Evolutionary conservation across 2,329 filamentous ascomycete species (phyloP), one percentile per base, ranked within the genome.

Genomic region (Fusarium tuaranense): DNA sequence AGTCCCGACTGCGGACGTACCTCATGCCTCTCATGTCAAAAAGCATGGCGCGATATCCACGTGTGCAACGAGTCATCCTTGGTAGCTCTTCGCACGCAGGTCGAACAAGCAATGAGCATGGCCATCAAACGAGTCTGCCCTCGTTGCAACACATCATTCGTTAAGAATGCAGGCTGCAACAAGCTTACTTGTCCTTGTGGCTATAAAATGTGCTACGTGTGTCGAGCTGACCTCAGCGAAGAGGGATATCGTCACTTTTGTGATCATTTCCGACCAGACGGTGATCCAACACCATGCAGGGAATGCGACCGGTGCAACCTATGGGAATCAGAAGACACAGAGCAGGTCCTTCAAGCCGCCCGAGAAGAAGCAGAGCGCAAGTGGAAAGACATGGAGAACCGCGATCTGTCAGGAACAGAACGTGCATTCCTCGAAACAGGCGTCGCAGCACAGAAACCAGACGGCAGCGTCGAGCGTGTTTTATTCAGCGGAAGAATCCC

Each of bases 161-260:
- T 99, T 84, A 98, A 98, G 83, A 93, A 92, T 8, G 92, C 92
- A 30, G 97, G 97, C 78, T 99, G 97, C 88, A 99, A 99, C 87
- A 98, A 98, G 85, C 88, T 99, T 46, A 96, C 95, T 7, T 98
- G 97, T 81, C 92, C 95, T 18, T 99, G 97, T 83, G 97, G 97
- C 10, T 98, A 98, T 84, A 93, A 94, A 77, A 98, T 98, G 96
- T 99, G 97, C 82, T 99, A 99, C 80, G 91, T 98, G 57, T 99
- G 97, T 83, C 94, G 97, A 46, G 92, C 92, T 76, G 92, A 94
- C 78, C 90, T 93, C 57, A 86, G 87, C 66, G 86, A 89, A 60
- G 92, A 95, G 81, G 95, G 96, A 1, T 98, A 99, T 82, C 88
- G 91, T 44, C 97, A 99, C 83, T 99, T 98, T 80, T 99, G 97